Evolutionary conservation across 2,329 filamentous ascomycete species (phyloP), one percentile per base, ranked within the genome.

Genomic region (Drechslerella dactyloides): DNA sequence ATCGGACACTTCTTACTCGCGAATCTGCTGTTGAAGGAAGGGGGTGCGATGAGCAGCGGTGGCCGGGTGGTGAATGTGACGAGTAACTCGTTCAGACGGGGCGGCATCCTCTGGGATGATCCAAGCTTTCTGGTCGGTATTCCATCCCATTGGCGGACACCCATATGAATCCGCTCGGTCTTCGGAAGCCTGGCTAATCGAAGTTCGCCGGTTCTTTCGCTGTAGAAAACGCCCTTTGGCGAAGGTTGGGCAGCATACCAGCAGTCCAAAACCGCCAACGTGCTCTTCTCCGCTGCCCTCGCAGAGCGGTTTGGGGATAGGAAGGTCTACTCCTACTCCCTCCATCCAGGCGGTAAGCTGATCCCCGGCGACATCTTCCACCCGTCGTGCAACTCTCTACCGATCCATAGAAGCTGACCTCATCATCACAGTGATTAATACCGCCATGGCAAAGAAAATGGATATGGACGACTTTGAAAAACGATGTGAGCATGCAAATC

Each of bases 231-330:
- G 0, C 79, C 81, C 53, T 79, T 79, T 2, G 81, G 81, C 59
- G 75, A 77, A 0, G 74, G 74, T 0, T 83, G 82, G 78, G 74
- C 78, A 1, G 82, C 82, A 1, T 85, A 85, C 69, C 81, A 79
- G 1, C 82, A 84, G 74, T 82, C 82, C 74, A 85, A 85, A 77
- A 82, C 83, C 30, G 83, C 83, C 1, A 83, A 84, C 60, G 81
- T 84, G 10, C 75, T 84, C 51, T 83, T 83, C 66, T 80, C 78
- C 0, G 65, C 81, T 24, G 79, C 77, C 11, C 77, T 83, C 11
- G 80, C 82, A 11, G 73, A 79, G 35, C 76, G 78, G 40, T 72
- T 81, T 24, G 68, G 75, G 1, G 61, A 52, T 2, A 76, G 75
- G 19, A 78, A 78, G 0, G 78, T 83, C 17, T 75, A 76, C 50